Conservation (phyloP, 352 stramenopile genomes). For the Phytophthora pseudosyringae region DNA sequence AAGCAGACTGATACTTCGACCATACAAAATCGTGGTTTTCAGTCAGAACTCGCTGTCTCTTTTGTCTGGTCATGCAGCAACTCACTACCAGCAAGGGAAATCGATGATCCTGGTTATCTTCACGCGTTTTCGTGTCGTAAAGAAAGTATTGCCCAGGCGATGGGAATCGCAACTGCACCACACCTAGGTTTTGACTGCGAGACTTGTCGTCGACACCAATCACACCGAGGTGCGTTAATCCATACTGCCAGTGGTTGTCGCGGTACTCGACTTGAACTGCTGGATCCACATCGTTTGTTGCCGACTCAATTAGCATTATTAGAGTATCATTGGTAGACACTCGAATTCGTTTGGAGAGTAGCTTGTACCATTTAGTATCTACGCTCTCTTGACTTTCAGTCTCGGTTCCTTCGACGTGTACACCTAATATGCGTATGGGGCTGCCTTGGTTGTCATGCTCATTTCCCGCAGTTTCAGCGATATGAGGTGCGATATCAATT, state of each 20-base stretch:
- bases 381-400: conserved; percentile 13
- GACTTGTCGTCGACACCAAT: background rate
- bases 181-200: conserved; percentile 7
- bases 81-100: conserved; percentile 12
- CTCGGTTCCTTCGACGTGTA: conserved; percentile 16
- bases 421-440: conserved; percentile 16
- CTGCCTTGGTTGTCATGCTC: background rate
- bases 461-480: background rate
- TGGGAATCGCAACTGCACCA: conserved; percentile 21
- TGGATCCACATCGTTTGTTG: conserved; percentile 14
- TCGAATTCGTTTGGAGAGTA: conserved; percentile 23
- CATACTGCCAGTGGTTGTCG: conserved; percentile 18
- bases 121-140: conserved; percentile 8
- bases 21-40: conserved; percentile 13
- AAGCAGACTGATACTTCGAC: conserved; percentile 25
- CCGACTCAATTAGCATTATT: conserved; percentile 19
- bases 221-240: conserved; percentile 21
- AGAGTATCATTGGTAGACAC: conserved; percentile 20
- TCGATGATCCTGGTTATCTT: conserved; percentile 2
- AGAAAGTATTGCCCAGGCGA: conserved; percentile 27
- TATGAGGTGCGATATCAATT: conserved; percentile 10
- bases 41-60: conserved; percentile 13
- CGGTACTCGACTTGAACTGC: conserved; percentile 26
- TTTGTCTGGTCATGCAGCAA: conserved; percentile 21
- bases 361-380: conserved; percentile 22